Evolutionary conservation across 768 basidiomycete genomes (phyloP), one percentile per base, ranked within the genome.

Genomic region (Porphyrellus cyaneotinctus): DNA sequence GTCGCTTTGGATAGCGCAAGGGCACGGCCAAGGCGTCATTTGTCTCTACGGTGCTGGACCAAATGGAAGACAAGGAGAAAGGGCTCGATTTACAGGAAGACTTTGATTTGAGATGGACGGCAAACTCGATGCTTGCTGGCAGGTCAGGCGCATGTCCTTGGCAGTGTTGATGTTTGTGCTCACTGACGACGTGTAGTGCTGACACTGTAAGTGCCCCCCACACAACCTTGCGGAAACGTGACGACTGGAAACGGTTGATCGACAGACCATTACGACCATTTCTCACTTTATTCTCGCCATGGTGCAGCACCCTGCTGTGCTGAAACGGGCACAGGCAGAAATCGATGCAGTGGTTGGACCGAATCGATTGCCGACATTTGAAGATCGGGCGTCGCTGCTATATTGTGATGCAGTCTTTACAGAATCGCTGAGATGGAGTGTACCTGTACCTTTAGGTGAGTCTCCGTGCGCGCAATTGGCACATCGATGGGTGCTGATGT

Each of bases 71-170:
- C 35, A 57, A 56, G 35, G 30, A 47, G 18, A 51, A 36, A 33
- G 31, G 13, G 26, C 45, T 54, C 1, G 67, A 67, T 43, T 18
- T 41, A 13, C 64, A 68, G 49, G 78, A 77, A 41, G 84, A 87
- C 59, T 82, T 82, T 55, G 87, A 90, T 58, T 72, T 89, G 42
- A 84, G 85, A 53, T 87, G 87, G 85, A 82, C 85, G 1, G 88
- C 88, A n/a, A 88, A 89, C 65, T 88, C 87, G 28, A 88, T 90
- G 84, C 89, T 86, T 63, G 72, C 76, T 7, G 72, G 72, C 66
- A 64, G 58, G 71, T 62, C 36, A 33, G 52, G 4, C 49, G 12
- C 38, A 18, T 15, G 35, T 51, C 14, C 17, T 50, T 6, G 15
- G 8, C 9, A 13, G 6, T 39, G 2, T 43, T 7, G 4, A 14